These are phyloP conservation scores for sorghum (Sorghum bicolor) DNA, from an alignment of 176 grass and related monocot species.

Conservation along the genomic window Sorghum_bicolor_NCBIv3 NC_012871.2:71762001-71762500, in stretches of 20 bases:
- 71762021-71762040: conserved; percentile 28
- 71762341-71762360: conserved; percentile 29
- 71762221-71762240: conserved; percentile 43
- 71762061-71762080: conserved; percentile 18
- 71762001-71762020: conserved; percentile 50
- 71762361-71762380: conserved; percentile 48
- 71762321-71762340: conserved; percentile 16
- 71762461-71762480: conserved; percentile 35
- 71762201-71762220: conserved; percentile 6
- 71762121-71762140: background rate
- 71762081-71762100: conserved; percentile 1
- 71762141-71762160: background rate
- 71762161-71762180: conserved; percentile 28
- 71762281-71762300: background rate
- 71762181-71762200: conserved; percentile 26
- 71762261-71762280: conserved; percentile 24
- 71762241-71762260: background rate
- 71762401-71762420: background rate
- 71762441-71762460: conserved; percentile 37
- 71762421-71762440: conserved; percentile 32
- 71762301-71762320: conserved; percentile 24
- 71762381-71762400: conserved; percentile 42
- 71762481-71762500: conserved; percentile 30
- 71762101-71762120: conserved; percentile 11
- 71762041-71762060: conserved; percentile 41